Evolutionary conservation across 2,329 filamentous ascomycete genomes (phyloP).

Genomic region (Penicillium sp.): DNA sequence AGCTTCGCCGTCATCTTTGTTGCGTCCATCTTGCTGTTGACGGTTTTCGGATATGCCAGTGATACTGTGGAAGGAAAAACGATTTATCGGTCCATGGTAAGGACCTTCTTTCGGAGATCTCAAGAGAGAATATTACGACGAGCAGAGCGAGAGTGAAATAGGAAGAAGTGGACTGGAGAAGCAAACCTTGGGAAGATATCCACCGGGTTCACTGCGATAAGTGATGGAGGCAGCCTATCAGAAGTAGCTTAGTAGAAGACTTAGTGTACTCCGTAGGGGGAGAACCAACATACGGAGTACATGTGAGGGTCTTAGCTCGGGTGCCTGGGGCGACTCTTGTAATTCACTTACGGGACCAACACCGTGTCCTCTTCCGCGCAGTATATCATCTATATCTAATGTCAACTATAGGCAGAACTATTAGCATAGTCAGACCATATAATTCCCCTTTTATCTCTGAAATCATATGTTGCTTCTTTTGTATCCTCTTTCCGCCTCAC

Average conservation of each 20-base stretch:
- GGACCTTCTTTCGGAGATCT: slow-evolving; percentile 37
- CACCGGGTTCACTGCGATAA: background rate
- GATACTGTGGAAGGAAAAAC: slow-evolving; percentile 58
- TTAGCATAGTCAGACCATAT: background rate
- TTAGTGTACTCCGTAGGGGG: too few species aligned
- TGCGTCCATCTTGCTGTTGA: slow-evolving; percentile 58
- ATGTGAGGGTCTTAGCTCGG: background rate
- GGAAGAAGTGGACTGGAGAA: background rate
- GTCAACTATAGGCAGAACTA: slow-evolving; percentile 9
- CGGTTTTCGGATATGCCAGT: slow-evolving; percentile 57
- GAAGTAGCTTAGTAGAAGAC: too few species aligned
- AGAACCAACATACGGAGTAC: too few species aligned
- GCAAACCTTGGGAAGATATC: background rate
- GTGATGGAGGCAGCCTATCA: slow-evolving; percentile 6
- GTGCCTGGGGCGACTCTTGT: background rate
- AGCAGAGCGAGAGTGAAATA: background rate
- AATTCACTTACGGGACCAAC: slow-evolving; percentile 11
- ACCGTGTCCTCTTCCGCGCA: slow-evolving; percentile 14
- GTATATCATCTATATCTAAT: background rate
- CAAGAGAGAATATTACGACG: slow-evolving; percentile 24
- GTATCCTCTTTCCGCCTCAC: background rate
- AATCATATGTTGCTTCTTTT: background rate
- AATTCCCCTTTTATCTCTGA: too few species aligned
- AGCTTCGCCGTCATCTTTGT: slow-evolving; percentile 64
- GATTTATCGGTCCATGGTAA: slow-evolving; percentile 47